Percentiles rank a stretch among this genome's conserved stretches.
These are phyloP conservation scores for Leccinum boreale DNA, from an alignment of 768 basidiomycete species.

Conservation along the genomic window DNA sequence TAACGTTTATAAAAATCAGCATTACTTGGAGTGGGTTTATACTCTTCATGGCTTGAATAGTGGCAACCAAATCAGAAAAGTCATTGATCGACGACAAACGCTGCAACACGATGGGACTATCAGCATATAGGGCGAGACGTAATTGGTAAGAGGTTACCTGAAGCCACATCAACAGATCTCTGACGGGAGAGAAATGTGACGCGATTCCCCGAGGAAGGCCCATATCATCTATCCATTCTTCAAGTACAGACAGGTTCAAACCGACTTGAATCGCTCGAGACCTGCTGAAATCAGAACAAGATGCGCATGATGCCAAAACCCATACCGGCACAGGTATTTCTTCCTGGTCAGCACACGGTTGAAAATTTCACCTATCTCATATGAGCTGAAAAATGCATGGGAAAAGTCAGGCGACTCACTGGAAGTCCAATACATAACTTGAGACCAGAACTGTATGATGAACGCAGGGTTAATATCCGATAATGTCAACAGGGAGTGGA, in stretches of 20 bases:
- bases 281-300: constrained; percentile 28
- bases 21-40: constrained; percentile 89
- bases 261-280: constrained; percentile 87
- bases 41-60: constrained; percentile 80
- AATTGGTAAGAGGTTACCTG: constrained; percentile 47
- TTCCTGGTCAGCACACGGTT: constrained; percentile 87
- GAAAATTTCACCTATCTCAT: constrained; percentile 68
- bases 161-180: constrained; percentile 82
- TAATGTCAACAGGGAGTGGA: constrained; percentile 78
- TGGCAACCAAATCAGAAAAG: constrained; percentile 84
- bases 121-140: constrained; percentile 1
- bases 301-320: not conserved
- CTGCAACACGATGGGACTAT: constrained; percentile 34
- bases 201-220: constrained; percentile 76
- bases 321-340: constrained; percentile 88
- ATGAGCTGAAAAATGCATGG: constrained; percentile 4
- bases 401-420: constrained; percentile 51
- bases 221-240: constrained; percentile 88
- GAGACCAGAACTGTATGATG: constrained; percentile 89
- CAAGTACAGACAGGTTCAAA: constrained; percentile 79
- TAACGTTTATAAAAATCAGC: not conserved
- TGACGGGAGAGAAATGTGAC: constrained; percentile 79
- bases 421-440: constrained; percentile 98
- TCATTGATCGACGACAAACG: constrained; percentile 84
- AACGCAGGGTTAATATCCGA: constrained; percentile 90